Percentiles rank a stretch among this genome's conserved stretches.
Conservation (phyloP, 768 basidiomycete genomes). For the Hortiboletus campestris region DNA sequence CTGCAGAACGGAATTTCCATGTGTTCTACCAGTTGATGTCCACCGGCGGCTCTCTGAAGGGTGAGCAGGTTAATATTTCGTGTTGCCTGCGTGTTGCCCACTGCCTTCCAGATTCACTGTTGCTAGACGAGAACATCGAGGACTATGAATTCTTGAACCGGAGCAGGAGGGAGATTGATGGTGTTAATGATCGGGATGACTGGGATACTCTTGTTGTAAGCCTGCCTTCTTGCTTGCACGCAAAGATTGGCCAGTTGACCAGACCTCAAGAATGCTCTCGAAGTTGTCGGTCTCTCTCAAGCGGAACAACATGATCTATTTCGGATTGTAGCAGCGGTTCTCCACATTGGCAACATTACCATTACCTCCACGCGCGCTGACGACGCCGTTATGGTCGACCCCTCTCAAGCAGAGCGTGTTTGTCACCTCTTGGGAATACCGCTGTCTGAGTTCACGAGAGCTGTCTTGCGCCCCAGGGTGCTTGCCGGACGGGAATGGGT, state of each 20-base stretch:
- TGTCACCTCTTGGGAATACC: slow-evolving; percentile 92
- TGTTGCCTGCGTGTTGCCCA: slow-evolving; percentile 7
- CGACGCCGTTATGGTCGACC: slow-evolving; percentile 73
- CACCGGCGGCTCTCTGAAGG: slow-evolving; percentile 67
- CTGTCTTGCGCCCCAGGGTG: slow-evolving; percentile 84
- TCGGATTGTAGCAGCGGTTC: slow-evolving; percentile 87
- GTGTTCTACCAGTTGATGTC: slow-evolving; percentile 95
- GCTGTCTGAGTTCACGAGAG: slow-evolving; percentile 82
- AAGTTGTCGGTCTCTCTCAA: slow-evolving; percentile 83
- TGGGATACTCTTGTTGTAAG: slow-evolving; percentile 76
- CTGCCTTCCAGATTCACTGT: slow-evolving; percentile 54
- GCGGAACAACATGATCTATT: slow-evolving; percentile 90
- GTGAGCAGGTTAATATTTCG: slow-evolving; percentile 37
- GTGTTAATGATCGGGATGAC: slow-evolving; percentile 88
- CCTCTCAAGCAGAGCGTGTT: slow-evolving; percentile 83
- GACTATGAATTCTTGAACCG: slow-evolving; percentile 92
- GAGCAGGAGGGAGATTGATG: slow-evolving; percentile 89
- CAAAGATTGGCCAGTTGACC: slow-evolving; percentile 4
- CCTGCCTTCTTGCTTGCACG: neutral
- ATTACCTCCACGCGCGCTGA: slow-evolving; percentile 78
- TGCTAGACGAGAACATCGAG: slow-evolving; percentile 71
- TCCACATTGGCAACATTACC: slow-evolving; percentile 92
- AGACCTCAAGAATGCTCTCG: slow-evolving; percentile 63
- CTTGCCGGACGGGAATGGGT: slow-evolving; percentile 98
- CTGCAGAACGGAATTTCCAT: slow-evolving; percentile 92